phyloP scores from a whole-genome alignment of 352 stramenopile genomes.

The Phytophthora hybrid region DNA sequence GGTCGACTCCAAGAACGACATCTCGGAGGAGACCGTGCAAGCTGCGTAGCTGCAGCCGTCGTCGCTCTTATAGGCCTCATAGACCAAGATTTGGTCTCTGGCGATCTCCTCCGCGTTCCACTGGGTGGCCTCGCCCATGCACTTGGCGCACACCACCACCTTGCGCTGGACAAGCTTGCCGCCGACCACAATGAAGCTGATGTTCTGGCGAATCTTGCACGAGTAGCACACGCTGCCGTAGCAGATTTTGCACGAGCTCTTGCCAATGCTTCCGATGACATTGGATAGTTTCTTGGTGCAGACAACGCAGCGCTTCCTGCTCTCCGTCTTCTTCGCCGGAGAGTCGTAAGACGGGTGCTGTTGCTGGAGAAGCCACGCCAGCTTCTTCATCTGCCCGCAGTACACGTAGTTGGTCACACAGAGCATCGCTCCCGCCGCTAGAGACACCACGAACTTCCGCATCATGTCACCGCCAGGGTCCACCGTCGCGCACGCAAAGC shows the following conservation, averaged over 20 bases:
- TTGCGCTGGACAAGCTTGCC: conserved; percentile 42
- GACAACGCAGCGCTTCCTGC: conserved; percentile 19
- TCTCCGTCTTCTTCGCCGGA: background rate
- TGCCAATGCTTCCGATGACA: conserved; percentile 32
- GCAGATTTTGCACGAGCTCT: conserved; percentile 42
- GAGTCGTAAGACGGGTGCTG: conserved; percentile 13
- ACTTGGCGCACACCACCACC: conserved; percentile 48
- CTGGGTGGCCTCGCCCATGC: conserved; percentile 41
- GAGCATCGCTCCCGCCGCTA: conserved; percentile 38
- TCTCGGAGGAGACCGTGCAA: conserved; percentile 19
- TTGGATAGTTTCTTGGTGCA: conserved; percentile 36
- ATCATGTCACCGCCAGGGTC: conserved; percentile 39
- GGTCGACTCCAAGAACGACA: conserved; percentile 27
- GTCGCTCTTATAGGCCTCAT: conserved; percentile 25
- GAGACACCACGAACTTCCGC: conserved; percentile 30
- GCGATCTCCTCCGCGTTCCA: conserved; percentile 35
- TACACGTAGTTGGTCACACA: conserved; percentile 45
- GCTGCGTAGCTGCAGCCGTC: conserved; percentile 18
- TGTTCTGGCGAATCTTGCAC: conserved; percentile 46
- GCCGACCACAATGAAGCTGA: conserved; percentile 45
- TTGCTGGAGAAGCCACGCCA: conserved; percentile 48
- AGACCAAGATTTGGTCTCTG: conserved; percentile 25
- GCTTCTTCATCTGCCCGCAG: conserved; percentile 66
- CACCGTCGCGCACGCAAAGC: conserved; percentile 39
- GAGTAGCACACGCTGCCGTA: conserved; percentile 42